phyloP scores from a whole-genome alignment of 352 stramenopile species.

The Nothophytophthora sp. region DNA sequence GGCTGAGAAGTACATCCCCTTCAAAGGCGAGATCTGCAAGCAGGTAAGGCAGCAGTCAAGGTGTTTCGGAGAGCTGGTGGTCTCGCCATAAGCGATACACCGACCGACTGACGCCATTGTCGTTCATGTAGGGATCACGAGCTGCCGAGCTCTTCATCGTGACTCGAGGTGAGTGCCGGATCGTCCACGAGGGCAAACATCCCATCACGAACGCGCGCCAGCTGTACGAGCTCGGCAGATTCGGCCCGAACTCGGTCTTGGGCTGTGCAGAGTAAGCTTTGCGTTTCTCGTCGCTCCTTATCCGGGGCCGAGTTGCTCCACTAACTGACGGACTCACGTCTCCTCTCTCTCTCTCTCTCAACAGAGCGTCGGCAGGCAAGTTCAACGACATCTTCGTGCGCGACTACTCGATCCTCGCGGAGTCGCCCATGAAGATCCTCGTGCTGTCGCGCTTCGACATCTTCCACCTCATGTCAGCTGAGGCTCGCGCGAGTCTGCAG shows the following conservation, averaged over 20 bases:
- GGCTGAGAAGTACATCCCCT: constrained; percentile 81
- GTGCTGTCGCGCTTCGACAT: constrained; percentile 86
- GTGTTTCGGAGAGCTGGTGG: not conserved
- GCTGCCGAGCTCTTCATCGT: constrained; percentile 76
- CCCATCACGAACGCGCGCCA: constrained; percentile 62
- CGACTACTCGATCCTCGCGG: constrained; percentile 74
- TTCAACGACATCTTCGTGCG: constrained; percentile 84
- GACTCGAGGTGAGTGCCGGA: constrained; percentile 71
- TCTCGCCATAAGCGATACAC: not conserved
- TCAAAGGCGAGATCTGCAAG: constrained; percentile 73
- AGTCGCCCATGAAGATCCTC: constrained; percentile 77
- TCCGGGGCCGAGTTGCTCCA: not conserved
- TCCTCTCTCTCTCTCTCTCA: not conserved
- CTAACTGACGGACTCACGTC: no score
- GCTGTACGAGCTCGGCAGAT: constrained; percentile 70
- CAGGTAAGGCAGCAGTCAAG: constrained; percentile 32
- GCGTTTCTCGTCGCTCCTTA: not conserved
- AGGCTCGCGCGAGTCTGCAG: constrained; percentile 70
- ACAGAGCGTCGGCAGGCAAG: constrained; percentile 70
- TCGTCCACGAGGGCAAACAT: constrained; percentile 78
- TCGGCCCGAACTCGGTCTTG: constrained; percentile 72
- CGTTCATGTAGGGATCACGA: constrained; percentile 49
- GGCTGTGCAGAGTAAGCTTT: constrained; percentile 76
- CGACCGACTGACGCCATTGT: not conserved
- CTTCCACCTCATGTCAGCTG: constrained; percentile 78